Base-by-base conservation (phyloP, 805 yeast genomes). In the Brettanomyces sp. region DNA sequence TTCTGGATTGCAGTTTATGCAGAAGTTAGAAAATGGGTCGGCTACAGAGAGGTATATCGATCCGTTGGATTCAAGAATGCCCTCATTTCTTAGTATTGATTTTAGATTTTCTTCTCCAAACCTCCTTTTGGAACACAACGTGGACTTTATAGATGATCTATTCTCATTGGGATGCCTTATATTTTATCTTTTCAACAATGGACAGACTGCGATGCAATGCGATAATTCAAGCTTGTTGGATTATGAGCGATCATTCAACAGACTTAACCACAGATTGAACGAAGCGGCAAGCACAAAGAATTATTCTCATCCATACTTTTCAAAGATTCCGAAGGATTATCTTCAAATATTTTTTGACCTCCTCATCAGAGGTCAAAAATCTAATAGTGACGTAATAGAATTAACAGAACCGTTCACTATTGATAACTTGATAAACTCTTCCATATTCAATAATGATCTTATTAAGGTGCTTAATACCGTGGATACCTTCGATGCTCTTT, bases 71-170 rank as follows among this genome's bases (percentile, higher is more conserved):
- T 81, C 89, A 5, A 67, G 93, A 42, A 73, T 87, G 44, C 96
- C 97, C 2, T 49, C 63, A 0, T 86, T 84, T 59, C 70, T 87
- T 51, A 83, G 81, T 52, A 63, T 85, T 18, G 80, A 84, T 51
- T 70, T 85, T 52, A 80, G 84, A 58, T 93, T 74, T 60, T 66
- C 85, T 1, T 93, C 96, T 0, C 99, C 99, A 0, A 95, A 89
- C 57, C 66, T 91, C 33, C 69, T 90, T 1, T 55, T 82, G 5
- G 88, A 86, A 49, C 75, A 75, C 45, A 71, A 74, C 22, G 67
- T 87, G 3, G 79, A 77, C 33, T 76, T 77, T 33, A 78, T 79
- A 18, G 81, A 85, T 56, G 99, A 93, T 59, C 74, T 86, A 35
- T 93, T 90, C 72, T 79, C 96, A 0, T 57, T 93, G 9, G 98